Evolutionary conservation across 1,284 basidiomycete species (phyloP), one percentile per base, ranked within the genome.

Genomic region (Trichosporon sp.): DNA sequence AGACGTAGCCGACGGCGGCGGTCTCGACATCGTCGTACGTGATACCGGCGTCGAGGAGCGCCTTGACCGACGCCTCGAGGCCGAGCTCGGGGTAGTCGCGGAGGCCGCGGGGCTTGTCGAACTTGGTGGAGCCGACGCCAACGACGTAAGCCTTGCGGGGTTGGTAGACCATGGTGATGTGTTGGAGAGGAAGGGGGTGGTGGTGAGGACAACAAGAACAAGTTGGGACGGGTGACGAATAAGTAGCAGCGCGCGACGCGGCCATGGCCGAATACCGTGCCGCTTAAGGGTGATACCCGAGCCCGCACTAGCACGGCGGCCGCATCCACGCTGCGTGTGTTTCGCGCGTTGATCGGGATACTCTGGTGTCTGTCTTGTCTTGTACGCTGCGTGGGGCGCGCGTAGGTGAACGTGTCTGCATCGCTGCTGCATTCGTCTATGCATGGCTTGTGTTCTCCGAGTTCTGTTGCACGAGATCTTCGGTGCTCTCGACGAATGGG

Each of bases 61-160:
- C 66, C 66, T 68, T 68, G 66, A 65, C 64, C n/a, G 61, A 58
- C 0, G 66, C 66, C 64, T 68, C 66, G 62, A 68, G 54, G 40
- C 64, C 66, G 59, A 65, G 64, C 36, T 61, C 62, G 64, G 63
- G 61, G 46, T 68, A 68, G 57, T 68, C 66, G 62, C 66, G 66
- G 52, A 49, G 52, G 21, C 62, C 62, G 60, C 66, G 66, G 34
- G 66, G 66, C 66, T 68, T 68, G 64, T 68, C 66, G 29, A 68
- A 68, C 66, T 68, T 68, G 59, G 66, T 68, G 57, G 66, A 68
- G 59, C 66, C 66, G 58, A 68, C 66, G 58, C 66, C 66, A 58
- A 68, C 57, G 25, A 68, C 66, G 56, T 32, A 66, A 8, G 65
- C 65, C 59, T 66, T 66, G 62, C 62, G 62, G 23, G 65, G 62